phyloP scores from a whole-genome alignment of 495 filamentous ascomycete species.

The Bacidia rubella region DNA sequence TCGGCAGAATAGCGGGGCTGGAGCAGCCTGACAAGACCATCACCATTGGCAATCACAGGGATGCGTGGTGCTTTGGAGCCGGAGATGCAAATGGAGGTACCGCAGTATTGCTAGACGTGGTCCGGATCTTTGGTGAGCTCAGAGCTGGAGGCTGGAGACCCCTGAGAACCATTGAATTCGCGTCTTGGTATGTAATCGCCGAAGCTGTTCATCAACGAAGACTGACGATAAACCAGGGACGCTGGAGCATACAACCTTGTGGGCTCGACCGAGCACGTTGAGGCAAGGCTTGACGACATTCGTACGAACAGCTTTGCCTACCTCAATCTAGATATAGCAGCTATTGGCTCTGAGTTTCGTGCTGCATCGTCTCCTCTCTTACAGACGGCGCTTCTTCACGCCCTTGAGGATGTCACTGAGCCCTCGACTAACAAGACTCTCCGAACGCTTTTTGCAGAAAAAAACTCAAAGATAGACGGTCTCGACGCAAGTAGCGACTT shows the following conservation, averaged over 20 bases:
- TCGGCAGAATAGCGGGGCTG: slow-evolving; percentile 66
- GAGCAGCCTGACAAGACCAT: slow-evolving; percentile 77
- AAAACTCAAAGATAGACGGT: slow-evolving; percentile 41
- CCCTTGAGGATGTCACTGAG: slow-evolving; percentile 60
- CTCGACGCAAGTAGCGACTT: slow-evolving; percentile 79
- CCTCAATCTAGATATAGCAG: slow-evolving; percentile 81
- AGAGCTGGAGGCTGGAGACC: slow-evolving; percentile 69
- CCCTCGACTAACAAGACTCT: slow-evolving; percentile 60
- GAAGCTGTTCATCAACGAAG: background rate
- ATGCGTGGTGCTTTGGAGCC: slow-evolving; percentile 85
- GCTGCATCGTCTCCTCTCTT: slow-evolving; percentile 72
- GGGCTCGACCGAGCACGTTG: slow-evolving; percentile 89
- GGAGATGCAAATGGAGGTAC: slow-evolving; percentile 78
- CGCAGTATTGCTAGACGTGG: slow-evolving; percentile 78
- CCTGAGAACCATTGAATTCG: slow-evolving; percentile 84
- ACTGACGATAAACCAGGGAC: slow-evolving; percentile 31
- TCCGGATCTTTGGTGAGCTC: slow-evolving; percentile 68
- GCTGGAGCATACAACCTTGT: slow-evolving; percentile 86
- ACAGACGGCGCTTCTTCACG: slow-evolving; percentile 51
- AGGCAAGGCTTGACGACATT: slow-evolving; percentile 45
- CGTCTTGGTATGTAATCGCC: slow-evolving; percentile 52
- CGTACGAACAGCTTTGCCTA: slow-evolving; percentile 61
- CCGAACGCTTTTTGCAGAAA: slow-evolving; percentile 60
- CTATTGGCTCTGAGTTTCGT: slow-evolving; percentile 57
- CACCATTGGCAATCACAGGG: slow-evolving; percentile 86